Percentiles rank a stretch among this genome's conserved stretches.
Conservation (phyloP, 352 stramenopile species). For the Phytopythium kandeliae region DNA sequence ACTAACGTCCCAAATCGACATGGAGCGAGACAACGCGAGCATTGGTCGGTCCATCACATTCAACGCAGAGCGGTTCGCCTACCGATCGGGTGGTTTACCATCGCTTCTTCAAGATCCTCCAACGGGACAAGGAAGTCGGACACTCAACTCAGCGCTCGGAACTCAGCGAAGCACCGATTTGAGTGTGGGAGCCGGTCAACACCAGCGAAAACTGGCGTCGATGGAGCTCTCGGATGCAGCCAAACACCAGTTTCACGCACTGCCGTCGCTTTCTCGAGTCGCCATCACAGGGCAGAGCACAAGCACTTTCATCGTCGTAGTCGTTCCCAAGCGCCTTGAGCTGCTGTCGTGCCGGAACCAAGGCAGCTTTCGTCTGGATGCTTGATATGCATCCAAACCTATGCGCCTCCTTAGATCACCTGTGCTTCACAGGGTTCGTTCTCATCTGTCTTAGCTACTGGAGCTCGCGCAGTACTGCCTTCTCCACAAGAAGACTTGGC, state of each 20-base stretch:
- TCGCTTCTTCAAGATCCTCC: neutral
- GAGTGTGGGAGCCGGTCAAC: neutral
- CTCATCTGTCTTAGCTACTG: too few species aligned
- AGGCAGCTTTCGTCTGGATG: slow-evolving; percentile 1
- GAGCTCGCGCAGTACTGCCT: too few species aligned
- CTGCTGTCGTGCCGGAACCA: neutral
- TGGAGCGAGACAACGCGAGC: slow-evolving; percentile 25
- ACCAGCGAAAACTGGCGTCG: neutral
- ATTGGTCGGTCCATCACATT: slow-evolving; percentile 42
- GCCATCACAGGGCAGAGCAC: neutral
- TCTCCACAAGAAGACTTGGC: too few species aligned
- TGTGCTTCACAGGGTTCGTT: too few species aligned
- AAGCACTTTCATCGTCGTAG: neutral
- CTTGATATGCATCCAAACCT: too few species aligned
- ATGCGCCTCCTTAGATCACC: too few species aligned
- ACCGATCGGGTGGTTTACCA: slow-evolving; percentile 13
- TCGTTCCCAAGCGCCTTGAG: slow-evolving; percentile 1
- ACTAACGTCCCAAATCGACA: slow-evolving; percentile 21
- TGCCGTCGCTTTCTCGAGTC: neutral
- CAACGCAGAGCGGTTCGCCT: slow-evolving; percentile 24
- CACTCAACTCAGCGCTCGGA: neutral
- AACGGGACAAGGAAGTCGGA: neutral
- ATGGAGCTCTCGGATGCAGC: neutral
- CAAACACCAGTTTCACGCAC: neutral
- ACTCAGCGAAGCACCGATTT: neutral